A percentile compares a stretch with the other conserved stretches of the same genome.
phyloP scores from a whole-genome alignment of 345 rosid species.

The Aurinia saxatilis region DNA sequence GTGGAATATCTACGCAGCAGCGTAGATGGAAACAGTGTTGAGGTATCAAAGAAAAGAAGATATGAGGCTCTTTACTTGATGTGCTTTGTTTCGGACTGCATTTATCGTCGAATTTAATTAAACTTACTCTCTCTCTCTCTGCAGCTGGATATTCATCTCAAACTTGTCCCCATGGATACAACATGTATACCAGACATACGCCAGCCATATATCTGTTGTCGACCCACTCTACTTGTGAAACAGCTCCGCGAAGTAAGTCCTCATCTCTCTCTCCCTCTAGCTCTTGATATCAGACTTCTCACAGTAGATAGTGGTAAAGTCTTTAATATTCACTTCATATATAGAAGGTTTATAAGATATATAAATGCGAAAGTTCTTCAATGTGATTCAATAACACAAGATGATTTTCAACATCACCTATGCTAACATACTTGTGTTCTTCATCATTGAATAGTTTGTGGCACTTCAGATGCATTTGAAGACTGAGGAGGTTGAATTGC shows the following conservation, averaged over 20 bases:
- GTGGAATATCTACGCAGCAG: conserved; percentile 62
- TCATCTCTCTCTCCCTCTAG: conserved; percentile 20
- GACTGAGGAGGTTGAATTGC: conserved; percentile 69
- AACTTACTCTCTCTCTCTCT: neutral
- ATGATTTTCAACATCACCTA: neutral
- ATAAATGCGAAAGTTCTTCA: neutral
- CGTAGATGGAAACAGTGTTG: conserved; percentile 55
- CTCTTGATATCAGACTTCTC: conserved; percentile 23
- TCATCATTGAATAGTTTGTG: conserved; percentile 44
- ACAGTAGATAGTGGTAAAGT: neutral
- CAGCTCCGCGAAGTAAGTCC: conserved; percentile 74
- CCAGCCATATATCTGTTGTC: conserved; percentile 74
- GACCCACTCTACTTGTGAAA: conserved; percentile 58
- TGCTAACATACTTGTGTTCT: conserved; percentile 10
- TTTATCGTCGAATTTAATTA: neutral
- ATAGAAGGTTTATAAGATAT: neutral
- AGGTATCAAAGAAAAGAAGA: conserved; percentile 39
- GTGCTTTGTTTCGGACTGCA: neutral
- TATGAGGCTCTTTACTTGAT: conserved; percentile 3
- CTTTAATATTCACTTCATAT: neutral
- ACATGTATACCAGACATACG: conserved; percentile 50
- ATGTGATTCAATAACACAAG: neutral
- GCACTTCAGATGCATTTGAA: conserved; percentile 57
- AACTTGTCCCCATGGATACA: conserved; percentile 66
- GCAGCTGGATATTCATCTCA: conserved; percentile 69